A percentile compares a stretch with the other conserved stretches of the same genome.
Evolutionary conservation across 2,329 filamentous ascomycete genomes (phyloP).

Genomic region (Byssochlamys sp.): DNA sequence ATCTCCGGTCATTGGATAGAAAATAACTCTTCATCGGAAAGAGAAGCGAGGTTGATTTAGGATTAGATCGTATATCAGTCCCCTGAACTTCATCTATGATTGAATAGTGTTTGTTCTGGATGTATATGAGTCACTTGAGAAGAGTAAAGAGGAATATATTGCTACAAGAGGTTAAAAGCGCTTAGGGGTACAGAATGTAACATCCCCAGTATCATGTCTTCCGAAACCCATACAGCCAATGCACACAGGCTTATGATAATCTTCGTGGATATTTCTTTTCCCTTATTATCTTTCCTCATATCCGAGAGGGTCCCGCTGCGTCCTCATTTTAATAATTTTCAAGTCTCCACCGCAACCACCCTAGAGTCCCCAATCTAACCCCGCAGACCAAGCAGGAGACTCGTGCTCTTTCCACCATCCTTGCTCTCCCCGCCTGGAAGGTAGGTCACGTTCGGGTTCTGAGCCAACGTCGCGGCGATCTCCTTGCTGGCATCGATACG

Average conservation of each 20-base stretch:
- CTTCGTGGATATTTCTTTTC: conserved; percentile 2
- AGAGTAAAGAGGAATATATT: conserved; percentile 1
- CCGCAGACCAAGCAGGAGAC: conserved; percentile 58
- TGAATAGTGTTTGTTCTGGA: no score
- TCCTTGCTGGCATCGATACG: conserved; percentile 95
- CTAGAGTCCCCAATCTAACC: conserved; percentile 24
- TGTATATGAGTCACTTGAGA: not conserved
- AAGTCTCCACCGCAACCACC: not conserved
- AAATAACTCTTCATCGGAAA: not conserved
- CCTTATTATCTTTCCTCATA: not conserved
- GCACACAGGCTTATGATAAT: not conserved
- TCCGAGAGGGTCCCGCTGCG: not conserved
- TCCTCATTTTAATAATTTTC: not conserved
- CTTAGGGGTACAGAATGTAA: not conserved
- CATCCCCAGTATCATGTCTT: not conserved
- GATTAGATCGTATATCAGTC: no score
- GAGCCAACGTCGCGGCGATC: conserved; percentile 79
- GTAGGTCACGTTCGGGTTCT: conserved; percentile 93
- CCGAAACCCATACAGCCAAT: not conserved
- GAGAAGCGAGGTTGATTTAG: no score
- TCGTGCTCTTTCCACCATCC: conserved; percentile 53
- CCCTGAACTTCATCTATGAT: no score
- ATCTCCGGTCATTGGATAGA: not conserved
- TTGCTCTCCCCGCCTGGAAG: conserved; percentile 57
- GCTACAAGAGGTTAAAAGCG: not conserved